Conservation (phyloP, 202 grass and related monocot genomes). For the Eragrostis tef region DNA sequence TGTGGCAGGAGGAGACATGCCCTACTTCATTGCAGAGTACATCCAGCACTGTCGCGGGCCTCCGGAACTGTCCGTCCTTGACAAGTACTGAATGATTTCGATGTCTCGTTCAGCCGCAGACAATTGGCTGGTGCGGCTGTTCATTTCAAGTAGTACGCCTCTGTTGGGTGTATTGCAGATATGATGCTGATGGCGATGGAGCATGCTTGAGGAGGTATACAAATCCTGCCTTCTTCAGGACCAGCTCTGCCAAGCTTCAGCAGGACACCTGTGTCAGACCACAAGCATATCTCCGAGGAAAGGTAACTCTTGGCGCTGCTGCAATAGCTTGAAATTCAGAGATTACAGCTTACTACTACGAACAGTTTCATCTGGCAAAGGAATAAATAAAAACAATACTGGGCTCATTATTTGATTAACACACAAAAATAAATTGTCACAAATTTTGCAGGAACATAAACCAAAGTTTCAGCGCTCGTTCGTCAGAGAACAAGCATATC, state of each 20-base stretch:
- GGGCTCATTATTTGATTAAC: too few relatives aligned
- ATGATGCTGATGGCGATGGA: conserved; percentile 60
- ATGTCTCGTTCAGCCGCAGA: too few relatives aligned
- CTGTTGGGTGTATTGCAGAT: background rate
- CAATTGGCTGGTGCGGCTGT: too few relatives aligned
- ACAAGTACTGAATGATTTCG: conserved; percentile 42
- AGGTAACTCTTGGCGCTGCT: background rate
- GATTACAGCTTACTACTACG: too few relatives aligned
- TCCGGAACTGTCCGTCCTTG: conserved; percentile 61
- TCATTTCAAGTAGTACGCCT: too few relatives aligned
- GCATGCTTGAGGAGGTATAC: conserved; percentile 78
- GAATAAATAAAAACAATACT: too few relatives aligned
- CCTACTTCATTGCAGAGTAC: conserved; percentile 45
- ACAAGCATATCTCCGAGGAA: background rate
- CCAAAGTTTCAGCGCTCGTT: conserved; percentile 14
- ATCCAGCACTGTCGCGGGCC: conserved; percentile 61
- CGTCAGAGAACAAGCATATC: background rate
- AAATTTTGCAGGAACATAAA: conserved; percentile 23
- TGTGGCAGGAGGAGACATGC: conserved; percentile 46
- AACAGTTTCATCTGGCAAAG: too few relatives aligned
- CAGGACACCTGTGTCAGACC: conserved; percentile 10
- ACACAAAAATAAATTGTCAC: too few relatives aligned
- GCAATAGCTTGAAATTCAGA: too few relatives aligned
- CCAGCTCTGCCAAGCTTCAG: conserved; percentile 36
- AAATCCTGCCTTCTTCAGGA: conserved; percentile 60